phyloP scores from a whole-genome alignment of 2,329 filamentous ascomycete species.

The Conoideocrella luteorostrata region DNA sequence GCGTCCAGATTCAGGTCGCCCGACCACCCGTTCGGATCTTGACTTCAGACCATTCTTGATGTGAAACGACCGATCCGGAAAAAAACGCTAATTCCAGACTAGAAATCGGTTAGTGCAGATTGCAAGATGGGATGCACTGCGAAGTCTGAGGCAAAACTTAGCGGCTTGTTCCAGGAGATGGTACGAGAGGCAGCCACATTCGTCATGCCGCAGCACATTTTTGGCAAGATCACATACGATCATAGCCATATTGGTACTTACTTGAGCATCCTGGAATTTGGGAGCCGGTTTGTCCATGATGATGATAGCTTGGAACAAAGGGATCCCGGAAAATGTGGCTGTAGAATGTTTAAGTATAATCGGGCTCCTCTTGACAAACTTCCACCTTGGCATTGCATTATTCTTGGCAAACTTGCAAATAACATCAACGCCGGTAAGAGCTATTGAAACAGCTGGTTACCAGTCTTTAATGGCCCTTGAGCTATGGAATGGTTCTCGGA shows the following conservation, averaged over 20 bases:
- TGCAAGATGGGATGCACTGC: neutral
- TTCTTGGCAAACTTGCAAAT: too few species aligned
- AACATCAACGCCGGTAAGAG: too few species aligned
- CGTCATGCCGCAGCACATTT: neutral
- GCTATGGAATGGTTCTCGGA: slow-evolving; percentile 2
- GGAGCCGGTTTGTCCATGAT: neutral
- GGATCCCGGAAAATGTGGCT: neutral
- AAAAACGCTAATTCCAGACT: too few species aligned
- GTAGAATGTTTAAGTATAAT: neutral
- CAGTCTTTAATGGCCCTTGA: neutral
- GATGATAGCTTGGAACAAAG: neutral
- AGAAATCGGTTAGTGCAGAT: too few species aligned
- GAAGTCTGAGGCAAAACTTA: neutral
- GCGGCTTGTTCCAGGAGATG: neutral
- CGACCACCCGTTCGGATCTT: too few species aligned
- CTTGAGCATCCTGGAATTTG: neutral
- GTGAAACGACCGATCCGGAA: too few species aligned
- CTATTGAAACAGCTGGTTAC: too few species aligned
- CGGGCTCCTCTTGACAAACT: neutral
- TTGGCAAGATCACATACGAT: neutral
- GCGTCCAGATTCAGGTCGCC: too few species aligned
- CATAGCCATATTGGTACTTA: neutral
- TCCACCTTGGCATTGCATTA: too few species aligned
- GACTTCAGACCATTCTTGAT: too few species aligned
- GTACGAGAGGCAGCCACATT: slow-evolving; percentile 1